Evolutionary conservation across 192 early-diverging fungal genomes (phyloP).

Genomic region (Coemansia javaensis): DNA sequence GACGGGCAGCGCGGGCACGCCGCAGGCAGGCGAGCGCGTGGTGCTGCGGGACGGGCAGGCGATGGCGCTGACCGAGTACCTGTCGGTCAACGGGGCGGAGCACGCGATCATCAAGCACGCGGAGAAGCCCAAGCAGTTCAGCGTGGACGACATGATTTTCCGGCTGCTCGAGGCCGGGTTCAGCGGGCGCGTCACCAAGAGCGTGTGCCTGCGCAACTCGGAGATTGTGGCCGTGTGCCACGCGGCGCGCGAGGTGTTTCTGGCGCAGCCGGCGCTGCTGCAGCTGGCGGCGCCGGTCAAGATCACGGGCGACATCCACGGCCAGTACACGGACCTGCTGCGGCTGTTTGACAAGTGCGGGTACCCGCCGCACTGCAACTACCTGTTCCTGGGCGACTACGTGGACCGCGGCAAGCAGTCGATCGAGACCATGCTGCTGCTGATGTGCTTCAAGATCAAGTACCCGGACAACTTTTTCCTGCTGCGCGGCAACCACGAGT

Average conservation of each 20-base stretch:
- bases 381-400: conserved; percentile 93
- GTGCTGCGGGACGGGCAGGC: conserved; percentile 17
- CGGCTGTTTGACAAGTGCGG: conserved; percentile 92
- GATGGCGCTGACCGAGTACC: conserved; percentile 49
- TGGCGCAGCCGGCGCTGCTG: conserved; percentile 79
- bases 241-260: conserved; percentile 78
- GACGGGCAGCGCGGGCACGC: conserved; percentile 13
- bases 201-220: conserved; percentile 75
- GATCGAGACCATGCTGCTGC: conserved; percentile 87
- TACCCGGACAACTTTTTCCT: conserved; percentile 96
- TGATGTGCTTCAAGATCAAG: conserved; percentile 96
- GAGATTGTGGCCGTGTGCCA: conserved; percentile 86
- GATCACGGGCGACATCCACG: conserved; percentile 90
- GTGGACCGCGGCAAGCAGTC: conserved; percentile 95
- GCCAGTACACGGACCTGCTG: conserved; percentile 89
- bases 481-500: conserved; percentile 96
- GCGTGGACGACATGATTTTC: conserved; percentile 85
- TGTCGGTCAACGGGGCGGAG: conserved; percentile 47
- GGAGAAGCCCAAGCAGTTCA: conserved; percentile 56
- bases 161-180: conserved; percentile 76
- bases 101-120: conserved; percentile 48
- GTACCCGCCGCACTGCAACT: conserved; percentile 87
- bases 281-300: conserved; percentile 74
- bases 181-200: conserved; percentile 67
- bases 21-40: conserved; percentile 20